Base-by-base conservation (phyloP, 345 rosid species). In the Aurinia saxatilis region DNA sequence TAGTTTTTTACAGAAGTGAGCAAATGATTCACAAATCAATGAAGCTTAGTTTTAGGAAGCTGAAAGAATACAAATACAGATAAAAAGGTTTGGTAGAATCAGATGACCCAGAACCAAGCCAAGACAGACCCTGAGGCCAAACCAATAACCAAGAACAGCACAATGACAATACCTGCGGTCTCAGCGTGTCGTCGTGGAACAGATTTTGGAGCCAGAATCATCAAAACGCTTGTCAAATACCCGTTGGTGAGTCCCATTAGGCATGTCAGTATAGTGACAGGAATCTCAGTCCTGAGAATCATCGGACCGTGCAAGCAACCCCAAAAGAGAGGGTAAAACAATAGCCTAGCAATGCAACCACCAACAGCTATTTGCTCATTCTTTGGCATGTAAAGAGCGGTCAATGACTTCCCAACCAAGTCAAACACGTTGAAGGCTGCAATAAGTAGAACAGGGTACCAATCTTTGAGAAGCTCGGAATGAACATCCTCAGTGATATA, bases 41-140 rank as follows among this genome's bases (percentile, higher is more conserved):
- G 54, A 64, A 71, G 65, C 47, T 48, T 13, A 63, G 64, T 62
- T 62, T 42, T 8, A 39, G 0, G 45, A 63, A 33, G 63, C 29
- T 48, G 3, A 63, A 50, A 35, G 54, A 64, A 57, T 64, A 57
- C 70, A 63, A 57, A 50, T 63, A 63, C 65, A 71, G 41, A 60
- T 69, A 50, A 44, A 35, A 52, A 30, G 58, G 23, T 21, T 56
- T 63, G 46, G 64, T 34, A 45, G 75, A 63, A 57, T 87, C 77
- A 92, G 51, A 89, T 79, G 21, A 85, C 93, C 98, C 96, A 92
- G 58, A 92, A 82, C 96, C 98, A 92, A 65, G 81, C 76, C 34
- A 79, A 64, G 40, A 82, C 63, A 31, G 86, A 84, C 34, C 96
- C 98, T 1, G 50, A n/a, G 12, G 96, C 96, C 57, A 92, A 74